phyloP scores from a whole-genome alignment of 345 rosid species.

The Gossypium bickii region DNA sequence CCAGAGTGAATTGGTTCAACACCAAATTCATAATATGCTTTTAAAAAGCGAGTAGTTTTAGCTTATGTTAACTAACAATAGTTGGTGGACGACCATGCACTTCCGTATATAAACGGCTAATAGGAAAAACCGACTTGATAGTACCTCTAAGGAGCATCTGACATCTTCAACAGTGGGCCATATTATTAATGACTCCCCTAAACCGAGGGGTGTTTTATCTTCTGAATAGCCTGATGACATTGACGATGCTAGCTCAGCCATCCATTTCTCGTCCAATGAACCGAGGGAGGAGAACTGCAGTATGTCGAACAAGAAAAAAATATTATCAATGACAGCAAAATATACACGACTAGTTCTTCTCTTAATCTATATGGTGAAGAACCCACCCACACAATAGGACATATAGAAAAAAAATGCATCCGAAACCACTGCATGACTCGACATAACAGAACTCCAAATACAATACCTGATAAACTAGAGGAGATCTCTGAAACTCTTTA shows the following conservation, averaged over 20 bases:
- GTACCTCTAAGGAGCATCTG: constrained; percentile 90
- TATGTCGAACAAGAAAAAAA: constrained; percentile 10
- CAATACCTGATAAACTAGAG: constrained; percentile 87
- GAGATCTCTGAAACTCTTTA: constrained; percentile 69
- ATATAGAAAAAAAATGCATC: background rate
- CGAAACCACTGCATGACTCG: background rate
- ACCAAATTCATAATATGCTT: background rate
- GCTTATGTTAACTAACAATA: background rate
- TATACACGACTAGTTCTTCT: background rate
- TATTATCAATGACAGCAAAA: background rate
- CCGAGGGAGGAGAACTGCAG: constrained; percentile 94
- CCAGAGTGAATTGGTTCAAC: background rate
- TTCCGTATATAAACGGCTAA: constrained; percentile 6
- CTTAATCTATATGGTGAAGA: background rate
- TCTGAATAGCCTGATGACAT: constrained; percentile 78
- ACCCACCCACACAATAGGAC: background rate
- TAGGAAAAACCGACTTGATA: constrained; percentile 14
- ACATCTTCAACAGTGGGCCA: constrained; percentile 97
- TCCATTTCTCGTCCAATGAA: constrained; percentile 92
- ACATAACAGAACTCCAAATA: background rate
- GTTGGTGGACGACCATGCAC: background rate
- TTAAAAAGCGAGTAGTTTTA: background rate
- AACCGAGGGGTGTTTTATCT: constrained; percentile 74
- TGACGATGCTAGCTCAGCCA: constrained; percentile 74
- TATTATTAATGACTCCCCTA: constrained; percentile 67